A percentile compares a stretch with the other conserved stretches of the same genome.
phyloP scores from a whole-genome alignment of 257 asterid genomes.

The Plantago ovata region DNA sequence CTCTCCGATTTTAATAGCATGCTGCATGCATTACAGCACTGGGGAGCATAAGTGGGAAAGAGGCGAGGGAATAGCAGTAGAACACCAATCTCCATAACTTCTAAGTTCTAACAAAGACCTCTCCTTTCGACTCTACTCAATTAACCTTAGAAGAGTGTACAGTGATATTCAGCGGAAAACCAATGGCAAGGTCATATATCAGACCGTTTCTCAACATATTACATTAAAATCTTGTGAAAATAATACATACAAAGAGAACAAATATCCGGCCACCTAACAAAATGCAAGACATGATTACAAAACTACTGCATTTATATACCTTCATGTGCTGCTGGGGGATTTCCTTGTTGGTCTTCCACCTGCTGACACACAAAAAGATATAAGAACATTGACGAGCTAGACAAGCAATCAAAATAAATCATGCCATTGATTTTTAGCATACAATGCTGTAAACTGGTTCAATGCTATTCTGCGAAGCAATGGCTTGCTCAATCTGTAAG shows the following conservation, averaged over 20 bases:
- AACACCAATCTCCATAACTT: conserved; percentile 1
- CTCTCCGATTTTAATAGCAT: too few species aligned
- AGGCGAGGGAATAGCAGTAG: not conserved
- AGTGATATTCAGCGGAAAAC: too few species aligned
- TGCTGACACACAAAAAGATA: conserved; percentile 23
- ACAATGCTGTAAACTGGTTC: conserved; percentile 52
- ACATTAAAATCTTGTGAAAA: not conserved
- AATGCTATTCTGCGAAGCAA: conserved; percentile 56
- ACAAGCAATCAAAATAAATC: conserved; percentile 12
- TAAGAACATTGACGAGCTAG: conserved; percentile 3
- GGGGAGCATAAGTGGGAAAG: conserved; percentile 17
- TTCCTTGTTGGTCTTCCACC: conserved; percentile 52
- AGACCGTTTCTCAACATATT: too few species aligned
- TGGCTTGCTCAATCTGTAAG: conserved; percentile 84
- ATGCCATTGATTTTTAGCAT: conserved; percentile 27
- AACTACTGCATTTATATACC: conserved; percentile 40
- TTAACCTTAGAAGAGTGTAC: not conserved
- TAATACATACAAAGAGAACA: not conserved
- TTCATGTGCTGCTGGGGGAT: conserved; percentile 48
- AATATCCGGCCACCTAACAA: conserved; percentile 1
- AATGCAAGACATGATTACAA: not conserved
- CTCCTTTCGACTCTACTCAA: conserved; percentile 4
- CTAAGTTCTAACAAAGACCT: not conserved
- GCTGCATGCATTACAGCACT: not conserved
- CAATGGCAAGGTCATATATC: too few species aligned